phyloP scores from a whole-genome alignment of 2,329 filamentous ascomycete genomes.

The Talaromyces marneffei region DNA sequence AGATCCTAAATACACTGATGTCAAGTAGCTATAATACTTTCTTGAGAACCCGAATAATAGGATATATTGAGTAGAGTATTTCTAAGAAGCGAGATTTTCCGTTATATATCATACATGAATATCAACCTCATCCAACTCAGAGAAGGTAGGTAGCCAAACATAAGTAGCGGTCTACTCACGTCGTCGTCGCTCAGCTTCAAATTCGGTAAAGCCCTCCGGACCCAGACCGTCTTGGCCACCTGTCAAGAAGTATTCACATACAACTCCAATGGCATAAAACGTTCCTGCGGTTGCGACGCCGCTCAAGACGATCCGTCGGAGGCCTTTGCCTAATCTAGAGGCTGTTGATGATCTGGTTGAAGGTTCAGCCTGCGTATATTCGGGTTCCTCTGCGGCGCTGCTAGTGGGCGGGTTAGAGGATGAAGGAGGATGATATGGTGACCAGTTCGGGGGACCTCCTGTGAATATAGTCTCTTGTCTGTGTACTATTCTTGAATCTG shows the following conservation, averaged over 20 bases:
- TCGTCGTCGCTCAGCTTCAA: constrained; percentile 30
- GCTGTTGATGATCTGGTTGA: constrained; percentile 9
- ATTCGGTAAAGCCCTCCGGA: constrained; percentile 34
- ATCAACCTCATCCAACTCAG: neutral
- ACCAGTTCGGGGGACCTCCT: constrained; percentile 23
- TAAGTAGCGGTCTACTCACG: constrained; percentile 16
- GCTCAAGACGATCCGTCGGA: constrained; percentile 32
- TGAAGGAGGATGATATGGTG: constrained; percentile 18
- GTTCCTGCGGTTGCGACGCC: constrained; percentile 32
- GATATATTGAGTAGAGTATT: neutral
- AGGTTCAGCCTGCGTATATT: neutral
- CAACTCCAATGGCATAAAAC: constrained; percentile 38
- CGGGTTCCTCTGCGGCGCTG: neutral
- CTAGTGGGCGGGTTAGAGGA: neutral
- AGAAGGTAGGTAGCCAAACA: neutral
- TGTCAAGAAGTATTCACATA: constrained; percentile 38
- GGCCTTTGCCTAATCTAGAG: constrained; percentile 16
- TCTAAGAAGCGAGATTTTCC: neutral
- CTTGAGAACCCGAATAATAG: neutral
- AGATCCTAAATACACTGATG: neutral
- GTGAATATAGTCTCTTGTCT: constrained; percentile 20
- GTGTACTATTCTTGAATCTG: constrained; percentile 19
- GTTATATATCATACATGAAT: neutral
- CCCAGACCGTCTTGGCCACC: constrained; percentile 35
- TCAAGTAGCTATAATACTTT: neutral